phyloP scores from a whole-genome alignment of 805 yeast genomes.

The Kuraishia hungarica region DNA sequence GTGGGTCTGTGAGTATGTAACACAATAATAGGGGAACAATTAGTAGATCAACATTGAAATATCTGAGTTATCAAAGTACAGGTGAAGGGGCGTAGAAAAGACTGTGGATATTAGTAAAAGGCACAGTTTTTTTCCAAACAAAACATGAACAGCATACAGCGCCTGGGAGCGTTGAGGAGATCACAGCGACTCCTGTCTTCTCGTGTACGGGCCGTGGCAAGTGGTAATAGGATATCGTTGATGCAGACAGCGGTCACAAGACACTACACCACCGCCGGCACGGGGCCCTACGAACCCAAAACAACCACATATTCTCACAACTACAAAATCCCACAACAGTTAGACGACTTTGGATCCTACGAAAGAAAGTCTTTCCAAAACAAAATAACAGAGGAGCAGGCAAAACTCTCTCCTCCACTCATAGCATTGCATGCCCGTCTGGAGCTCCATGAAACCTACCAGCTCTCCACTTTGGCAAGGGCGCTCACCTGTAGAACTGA shows the following conservation, averaged over 20 bases:
- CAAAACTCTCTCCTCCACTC: slow-evolving; percentile 58
- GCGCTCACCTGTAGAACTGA: slow-evolving; percentile 52
- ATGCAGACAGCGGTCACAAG: background rate
- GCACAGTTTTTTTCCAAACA: background rate
- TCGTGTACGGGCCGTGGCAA: background rate
- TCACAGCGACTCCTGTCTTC: background rate
- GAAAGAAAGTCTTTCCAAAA: slow-evolving; percentile 15
- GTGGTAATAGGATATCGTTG: background rate
- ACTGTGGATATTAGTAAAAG: background rate
- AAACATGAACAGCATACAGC: background rate
- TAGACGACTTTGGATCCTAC: slow-evolving; percentile 15
- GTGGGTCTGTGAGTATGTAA: too few species aligned
- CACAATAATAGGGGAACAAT: background rate
- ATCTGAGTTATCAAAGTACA: too few species aligned
- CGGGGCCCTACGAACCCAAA: background rate
- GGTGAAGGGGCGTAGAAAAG: background rate
- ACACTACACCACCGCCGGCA: background rate
- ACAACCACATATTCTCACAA: background rate
- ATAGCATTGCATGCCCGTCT: slow-evolving; percentile 75
- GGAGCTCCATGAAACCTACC: slow-evolving; percentile 46
- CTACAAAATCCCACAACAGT: background rate
- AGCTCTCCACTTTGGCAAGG: slow-evolving; percentile 67
- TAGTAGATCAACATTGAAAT: background rate
- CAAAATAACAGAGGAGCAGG: slow-evolving; percentile 39
- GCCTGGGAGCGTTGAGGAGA: background rate